These are phyloP conservation scores for Aspergillus ellipticus DNA, from an alignment of 495 filamentous ascomycete genomes.

Conservation along the genomic window DNA sequence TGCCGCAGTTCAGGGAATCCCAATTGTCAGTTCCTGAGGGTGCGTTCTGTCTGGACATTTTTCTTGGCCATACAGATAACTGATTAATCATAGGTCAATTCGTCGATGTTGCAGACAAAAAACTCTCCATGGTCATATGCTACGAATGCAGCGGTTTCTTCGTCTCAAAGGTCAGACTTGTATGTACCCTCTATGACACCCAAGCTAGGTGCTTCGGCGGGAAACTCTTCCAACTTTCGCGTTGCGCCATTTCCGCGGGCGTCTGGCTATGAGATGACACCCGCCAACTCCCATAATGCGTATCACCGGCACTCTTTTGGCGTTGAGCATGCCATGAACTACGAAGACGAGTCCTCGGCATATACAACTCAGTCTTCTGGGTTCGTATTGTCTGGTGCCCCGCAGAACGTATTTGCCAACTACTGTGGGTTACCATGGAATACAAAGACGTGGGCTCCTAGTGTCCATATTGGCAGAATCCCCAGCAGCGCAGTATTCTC, in stretches of 20 bases:
- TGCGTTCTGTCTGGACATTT: conserved; percentile 25
- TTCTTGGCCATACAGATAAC: not conserved
- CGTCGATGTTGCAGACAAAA: conserved; percentile 22
- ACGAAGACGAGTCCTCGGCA: conserved; percentile 29
- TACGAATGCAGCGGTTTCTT: conserved; percentile 11
- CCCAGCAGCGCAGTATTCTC: conserved; percentile 25
- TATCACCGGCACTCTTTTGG: conserved; percentile 21
- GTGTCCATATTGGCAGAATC: conserved; percentile 16
- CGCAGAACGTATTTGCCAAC: conserved; percentile 24
- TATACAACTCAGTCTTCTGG: conserved; percentile 26
- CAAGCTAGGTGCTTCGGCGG: conserved; percentile 14
- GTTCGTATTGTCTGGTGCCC: conserved; percentile 28
- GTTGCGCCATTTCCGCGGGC: conserved; percentile 19
- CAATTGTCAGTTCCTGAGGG: conserved; percentile 75
- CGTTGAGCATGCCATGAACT: conserved; percentile 23
- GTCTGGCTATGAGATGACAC: conserved; percentile 26
- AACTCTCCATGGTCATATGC: conserved; percentile 31
- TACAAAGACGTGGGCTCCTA: conserved; percentile 26
- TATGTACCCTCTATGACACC: conserved; percentile 18
- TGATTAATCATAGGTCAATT: conserved; percentile 24
- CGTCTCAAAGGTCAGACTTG: conserved; percentile 20
- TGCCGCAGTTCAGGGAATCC: conserved; percentile 71
- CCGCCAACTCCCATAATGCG: conserved; percentile 15
- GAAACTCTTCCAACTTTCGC: conserved; percentile 18
- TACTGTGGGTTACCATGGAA: conserved; percentile 24